Percentiles rank a stretch among this genome's conserved stretches.
These are phyloP conservation scores for Venturia pyrina DNA, from an alignment of 2,329 filamentous ascomycete genomes.

Conservation along the genomic window DNA sequence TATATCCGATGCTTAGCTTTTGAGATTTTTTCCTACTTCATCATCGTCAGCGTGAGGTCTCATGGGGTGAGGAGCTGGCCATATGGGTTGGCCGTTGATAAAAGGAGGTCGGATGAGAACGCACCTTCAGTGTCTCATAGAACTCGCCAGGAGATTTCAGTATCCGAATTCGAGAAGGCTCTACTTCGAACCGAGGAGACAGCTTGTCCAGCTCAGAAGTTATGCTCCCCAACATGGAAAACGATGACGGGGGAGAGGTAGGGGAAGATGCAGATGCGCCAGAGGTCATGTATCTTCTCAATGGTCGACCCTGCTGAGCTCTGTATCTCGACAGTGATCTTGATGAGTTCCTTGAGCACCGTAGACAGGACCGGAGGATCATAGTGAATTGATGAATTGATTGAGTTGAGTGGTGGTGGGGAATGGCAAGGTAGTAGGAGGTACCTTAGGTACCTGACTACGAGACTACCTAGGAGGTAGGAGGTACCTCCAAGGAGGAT, in stretches of 20 bases:
- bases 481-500: too few relatives aligned
- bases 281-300: constrained; percentile 1
- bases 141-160: constrained; percentile 77
- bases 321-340: not conserved
- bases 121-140: constrained; percentile 80
- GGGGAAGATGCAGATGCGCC: not conserved
- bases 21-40: constrained; percentile 62
- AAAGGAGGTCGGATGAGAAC: constrained; percentile 15
- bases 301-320: not conserved
- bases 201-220: constrained; percentile 74
- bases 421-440: too few relatives aligned
- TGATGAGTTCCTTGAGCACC: not conserved
- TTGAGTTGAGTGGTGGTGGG: not conserved
- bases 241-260: constrained; percentile 33
- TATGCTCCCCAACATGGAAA: constrained; percentile 46
- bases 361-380: not conserved
- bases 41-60: constrained; percentile 1
- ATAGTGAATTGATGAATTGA: constrained; percentile 3
- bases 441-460: too few relatives aligned
- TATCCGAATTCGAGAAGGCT: constrained; percentile 70
- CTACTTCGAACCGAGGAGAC: constrained; percentile 80
- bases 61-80: not conserved
- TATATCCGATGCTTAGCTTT: constrained; percentile 73
- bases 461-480: too few relatives aligned
- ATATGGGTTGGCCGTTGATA: not conserved